Percentiles rank a stretch among this genome's conserved stretches.
Evolutionary conservation across 1,284 basidiomycete species (phyloP).

Genomic region (Fomitopsis palustris): DNA sequence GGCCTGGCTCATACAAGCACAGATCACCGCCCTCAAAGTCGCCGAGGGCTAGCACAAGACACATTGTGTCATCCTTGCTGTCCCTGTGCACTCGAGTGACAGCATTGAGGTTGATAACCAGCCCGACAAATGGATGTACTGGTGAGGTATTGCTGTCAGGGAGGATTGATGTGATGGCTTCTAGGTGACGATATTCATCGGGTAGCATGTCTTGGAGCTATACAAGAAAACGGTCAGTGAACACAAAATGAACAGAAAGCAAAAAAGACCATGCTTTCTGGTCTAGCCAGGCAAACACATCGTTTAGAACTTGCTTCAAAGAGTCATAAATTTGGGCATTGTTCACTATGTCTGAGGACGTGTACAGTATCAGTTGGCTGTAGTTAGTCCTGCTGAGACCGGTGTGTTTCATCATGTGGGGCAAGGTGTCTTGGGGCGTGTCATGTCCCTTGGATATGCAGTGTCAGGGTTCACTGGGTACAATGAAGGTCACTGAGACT

Average conservation of each 20-base stretch:
- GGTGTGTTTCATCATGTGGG: neutral
- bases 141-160: neutral
- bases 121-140: neutral
- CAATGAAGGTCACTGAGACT: neutral
- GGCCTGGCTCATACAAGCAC: neutral
- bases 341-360: neutral
- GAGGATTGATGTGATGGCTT: neutral
- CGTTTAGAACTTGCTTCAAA: neutral
- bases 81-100: neutral
- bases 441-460: neutral
- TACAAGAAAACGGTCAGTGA: neutral
- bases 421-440: neutral
- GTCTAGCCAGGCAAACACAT: neutral
- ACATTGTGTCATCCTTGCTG: neutral
- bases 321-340: neutral
- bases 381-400: neutral
- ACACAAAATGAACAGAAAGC: neutral
- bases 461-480: neutral
- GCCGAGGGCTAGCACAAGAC: neutral
- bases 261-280: neutral
- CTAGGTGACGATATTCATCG: neutral
- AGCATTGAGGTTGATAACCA: neutral
- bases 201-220: neutral
- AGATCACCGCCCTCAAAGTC: neutral
- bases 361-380: neutral